Evolutionary conservation across 2,329 filamentous ascomycete genomes (phyloP).

Genomic region (Hypocreales sp.): DNA sequence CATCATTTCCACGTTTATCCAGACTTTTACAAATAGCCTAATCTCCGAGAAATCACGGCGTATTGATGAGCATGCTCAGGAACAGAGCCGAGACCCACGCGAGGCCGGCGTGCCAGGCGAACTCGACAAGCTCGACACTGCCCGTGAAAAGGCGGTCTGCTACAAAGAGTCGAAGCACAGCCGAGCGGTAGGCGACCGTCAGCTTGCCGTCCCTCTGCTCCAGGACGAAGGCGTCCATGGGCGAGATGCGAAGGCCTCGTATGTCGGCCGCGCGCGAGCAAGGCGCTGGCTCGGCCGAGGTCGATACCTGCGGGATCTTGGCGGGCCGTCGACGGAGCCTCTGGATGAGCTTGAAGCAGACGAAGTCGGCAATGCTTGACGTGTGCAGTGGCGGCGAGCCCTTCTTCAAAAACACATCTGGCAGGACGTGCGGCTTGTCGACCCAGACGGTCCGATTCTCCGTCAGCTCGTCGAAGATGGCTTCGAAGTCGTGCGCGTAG

Average conservation of each 20-base stretch:
- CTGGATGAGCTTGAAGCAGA: slow-evolving; percentile 27
- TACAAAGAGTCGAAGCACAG: slow-evolving; percentile 26
- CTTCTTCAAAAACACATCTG: slow-evolving; percentile 25
- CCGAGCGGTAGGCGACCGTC: slow-evolving; percentile 18
- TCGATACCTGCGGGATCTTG: slow-evolving; percentile 23
- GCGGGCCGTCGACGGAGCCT: slow-evolving; percentile 24
- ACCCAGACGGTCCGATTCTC: slow-evolving; percentile 44
- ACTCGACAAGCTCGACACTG: slow-evolving; percentile 12
- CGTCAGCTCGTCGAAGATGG: slow-evolving; percentile 42
- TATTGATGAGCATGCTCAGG: no score
- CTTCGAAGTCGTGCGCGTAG: slow-evolving; percentile 46
- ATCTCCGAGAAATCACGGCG: no score
- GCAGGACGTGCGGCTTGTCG: slow-evolving; percentile 36
- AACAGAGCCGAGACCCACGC: no score
- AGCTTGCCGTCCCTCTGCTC: slow-evolving; percentile 10
- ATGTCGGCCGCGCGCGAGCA: slow-evolving; percentile 24
- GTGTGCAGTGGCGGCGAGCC: slow-evolving; percentile 18
- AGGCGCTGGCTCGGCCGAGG: slow-evolving; percentile 20
- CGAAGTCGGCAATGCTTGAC: slow-evolving; percentile 20
- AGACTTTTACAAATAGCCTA: no score
- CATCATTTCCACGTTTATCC: no score
- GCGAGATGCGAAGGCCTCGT: slow-evolving; percentile 29
- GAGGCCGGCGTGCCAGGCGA: slow-evolving; percentile 6
- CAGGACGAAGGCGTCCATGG: slow-evolving; percentile 34
- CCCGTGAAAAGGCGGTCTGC: slow-evolving; percentile 26